A percentile compares a stretch with the other conserved stretches of the same genome.
Conservation (phyloP, 2,329 filamentous ascomycete species). For the Capronia epimyces region DNA sequence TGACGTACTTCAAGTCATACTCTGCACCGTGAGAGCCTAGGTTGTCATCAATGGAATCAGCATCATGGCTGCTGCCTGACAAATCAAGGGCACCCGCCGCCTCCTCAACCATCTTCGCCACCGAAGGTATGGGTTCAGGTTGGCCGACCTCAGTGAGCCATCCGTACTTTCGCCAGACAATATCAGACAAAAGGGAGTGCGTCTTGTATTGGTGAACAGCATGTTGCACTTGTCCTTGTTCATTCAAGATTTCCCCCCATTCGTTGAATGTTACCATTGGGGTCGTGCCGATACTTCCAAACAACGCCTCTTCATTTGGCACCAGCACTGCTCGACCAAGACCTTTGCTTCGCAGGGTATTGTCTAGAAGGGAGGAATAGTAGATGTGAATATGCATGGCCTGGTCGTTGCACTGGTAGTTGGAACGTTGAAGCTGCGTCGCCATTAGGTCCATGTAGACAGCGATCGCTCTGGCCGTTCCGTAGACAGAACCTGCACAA, state of each 20-base stretch:
- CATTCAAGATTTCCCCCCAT: constrained; percentile 12
- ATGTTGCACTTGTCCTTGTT: constrained; percentile 8
- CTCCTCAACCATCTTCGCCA: constrained; percentile 1
- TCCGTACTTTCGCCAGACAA: constrained; percentile 7
- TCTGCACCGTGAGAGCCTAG: not conserved
- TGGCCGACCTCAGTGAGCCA: constrained; percentile 5
- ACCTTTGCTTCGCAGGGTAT: not conserved
- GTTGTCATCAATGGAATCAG: not conserved
- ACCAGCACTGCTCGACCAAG: not conserved
- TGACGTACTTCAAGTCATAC: not conserved
- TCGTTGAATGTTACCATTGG: constrained; percentile 12
- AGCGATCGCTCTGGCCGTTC: constrained; percentile 7
- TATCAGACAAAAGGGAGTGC: constrained; percentile 1
- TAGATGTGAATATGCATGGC: constrained; percentile 16
- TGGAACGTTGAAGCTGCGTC: not conserved
- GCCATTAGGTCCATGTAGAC: constrained; percentile 11
- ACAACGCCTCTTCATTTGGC: constrained; percentile 8
- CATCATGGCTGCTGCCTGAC: too few relatives aligned
- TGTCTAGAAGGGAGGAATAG: constrained; percentile 8
- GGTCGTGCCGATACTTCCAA: constrained; percentile 8
- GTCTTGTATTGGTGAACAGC: constrained; percentile 12
- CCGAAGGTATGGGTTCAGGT: not conserved
- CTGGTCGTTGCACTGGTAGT: constrained; percentile 7
- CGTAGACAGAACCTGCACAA: constrained; percentile 8
- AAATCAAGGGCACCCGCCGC: too few relatives aligned